Evolutionary conservation across 1,139 yeast genomes (phyloP).

Genomic region (Saccharomyces hybrid): DNA sequence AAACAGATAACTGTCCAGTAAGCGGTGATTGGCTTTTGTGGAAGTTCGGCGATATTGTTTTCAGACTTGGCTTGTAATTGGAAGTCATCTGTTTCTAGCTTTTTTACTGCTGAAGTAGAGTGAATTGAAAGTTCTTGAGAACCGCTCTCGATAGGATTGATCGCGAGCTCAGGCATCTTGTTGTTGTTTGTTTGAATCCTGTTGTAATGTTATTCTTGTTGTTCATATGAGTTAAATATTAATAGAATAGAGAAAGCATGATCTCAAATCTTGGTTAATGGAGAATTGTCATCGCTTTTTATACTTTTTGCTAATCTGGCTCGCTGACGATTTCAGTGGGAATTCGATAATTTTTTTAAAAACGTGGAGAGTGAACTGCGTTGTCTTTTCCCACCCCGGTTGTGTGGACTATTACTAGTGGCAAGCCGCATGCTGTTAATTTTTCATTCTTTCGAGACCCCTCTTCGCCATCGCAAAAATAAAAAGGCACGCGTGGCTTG

Average conservation of each 20-base stretch:
- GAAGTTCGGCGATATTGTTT: slow-evolving; percentile 12
- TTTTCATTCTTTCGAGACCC: not conserved
- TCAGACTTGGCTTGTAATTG: not conserved
- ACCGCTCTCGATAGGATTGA: not conserved
- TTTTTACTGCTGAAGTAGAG: not conserved
- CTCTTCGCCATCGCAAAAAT: not conserved
- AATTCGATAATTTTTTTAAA: not conserved
- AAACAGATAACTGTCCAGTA: slow-evolving; percentile 35
- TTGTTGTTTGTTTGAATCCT: not conserved
- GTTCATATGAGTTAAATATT: not conserved
- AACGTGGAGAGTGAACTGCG: not conserved
- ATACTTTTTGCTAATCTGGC: not conserved
- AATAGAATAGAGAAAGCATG: not conserved
- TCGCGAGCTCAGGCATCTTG: not conserved
- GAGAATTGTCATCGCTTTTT: not conserved
- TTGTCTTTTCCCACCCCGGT: not conserved
- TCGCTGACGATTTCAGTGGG: not conserved
- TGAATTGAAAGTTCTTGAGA: not conserved
- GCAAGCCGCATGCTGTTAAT: not conserved
- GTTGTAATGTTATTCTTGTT: not conserved
- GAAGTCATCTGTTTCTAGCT: not conserved
- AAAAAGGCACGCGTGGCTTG: not conserved
- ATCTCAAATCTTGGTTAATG: not conserved
- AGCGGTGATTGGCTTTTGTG: slow-evolving; percentile 37
- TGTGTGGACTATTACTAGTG: not conserved